Percentiles rank a stretch among this genome's conserved stretches.
phyloP scores from a whole-genome alignment of 179 eudicot species.

The Silene vulgaris region DNA sequence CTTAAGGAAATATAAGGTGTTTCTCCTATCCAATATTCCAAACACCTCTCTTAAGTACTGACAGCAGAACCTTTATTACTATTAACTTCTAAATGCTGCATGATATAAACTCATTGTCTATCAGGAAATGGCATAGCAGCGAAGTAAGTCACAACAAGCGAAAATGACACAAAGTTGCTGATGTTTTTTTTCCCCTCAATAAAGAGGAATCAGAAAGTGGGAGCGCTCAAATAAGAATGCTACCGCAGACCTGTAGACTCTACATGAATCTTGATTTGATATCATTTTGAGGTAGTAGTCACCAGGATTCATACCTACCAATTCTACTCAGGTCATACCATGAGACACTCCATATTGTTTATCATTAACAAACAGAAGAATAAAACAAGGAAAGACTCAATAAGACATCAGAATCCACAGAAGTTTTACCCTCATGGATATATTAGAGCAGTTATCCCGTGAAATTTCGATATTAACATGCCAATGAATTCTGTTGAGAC shows the following conservation, averaged over 20 bases:
- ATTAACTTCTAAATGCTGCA: neutral
- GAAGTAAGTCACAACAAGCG: neutral
- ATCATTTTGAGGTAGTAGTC: neutral
- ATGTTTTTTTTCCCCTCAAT: neutral
- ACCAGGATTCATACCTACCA: neutral
- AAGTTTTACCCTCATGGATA: neutral
- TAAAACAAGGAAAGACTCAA: neutral
- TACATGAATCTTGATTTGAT: neutral
- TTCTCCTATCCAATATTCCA: neutral
- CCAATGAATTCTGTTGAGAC: neutral
- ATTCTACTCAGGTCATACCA: neutral
- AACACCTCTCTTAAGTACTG: neutral
- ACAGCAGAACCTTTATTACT: neutral
- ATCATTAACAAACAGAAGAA: neutral
- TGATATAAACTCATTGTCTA: neutral
- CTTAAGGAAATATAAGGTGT: neutral
- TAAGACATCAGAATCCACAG: conserved; percentile 7
- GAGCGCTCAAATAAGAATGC: neutral
- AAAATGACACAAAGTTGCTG: neutral
- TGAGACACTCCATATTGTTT: neutral
- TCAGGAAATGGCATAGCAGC: neutral
- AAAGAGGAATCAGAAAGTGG: neutral
- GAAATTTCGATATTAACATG: neutral
- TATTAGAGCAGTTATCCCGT: neutral
- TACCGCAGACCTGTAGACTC: neutral